A percentile compares a stretch with the other conserved stretches of the same genome.
These are phyloP conservation scores for Eragrostis tef DNA, from an alignment of 202 grass and related monocot genomes.

Conservation along the genomic window DNA sequence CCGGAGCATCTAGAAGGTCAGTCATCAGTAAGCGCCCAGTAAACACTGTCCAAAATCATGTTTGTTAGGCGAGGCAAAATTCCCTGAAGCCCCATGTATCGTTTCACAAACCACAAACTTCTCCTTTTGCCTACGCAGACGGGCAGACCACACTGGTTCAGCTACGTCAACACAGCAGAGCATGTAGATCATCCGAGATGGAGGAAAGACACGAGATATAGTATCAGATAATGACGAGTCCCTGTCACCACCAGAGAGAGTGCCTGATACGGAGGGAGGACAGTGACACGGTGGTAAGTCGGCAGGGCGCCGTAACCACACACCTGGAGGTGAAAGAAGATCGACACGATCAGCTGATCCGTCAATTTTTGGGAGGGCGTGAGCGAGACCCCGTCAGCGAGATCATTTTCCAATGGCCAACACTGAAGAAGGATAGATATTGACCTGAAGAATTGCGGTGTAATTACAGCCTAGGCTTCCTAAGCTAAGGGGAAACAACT, in stretches of 20 bases:
- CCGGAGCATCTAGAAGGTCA: background rate
- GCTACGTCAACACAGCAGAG: background rate
- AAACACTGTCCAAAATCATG: background rate
- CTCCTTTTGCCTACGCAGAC: background rate
- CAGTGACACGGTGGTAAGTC: background rate
- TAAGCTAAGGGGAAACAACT: background rate
- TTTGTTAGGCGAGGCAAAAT: background rate
- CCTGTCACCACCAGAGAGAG: background rate
- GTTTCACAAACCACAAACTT: background rate
- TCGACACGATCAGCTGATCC: background rate
- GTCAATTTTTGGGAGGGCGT: background rate
- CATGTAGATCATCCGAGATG: conserved; percentile 6
- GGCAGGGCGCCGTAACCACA: background rate
- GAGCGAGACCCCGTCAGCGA: background rate
- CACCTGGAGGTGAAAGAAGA: background rate
- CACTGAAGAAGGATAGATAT: background rate
- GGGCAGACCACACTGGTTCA: too few species aligned
- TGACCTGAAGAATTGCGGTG: background rate
- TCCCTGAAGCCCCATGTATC: background rate
- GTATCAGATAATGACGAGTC: background rate
- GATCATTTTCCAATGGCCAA: background rate
- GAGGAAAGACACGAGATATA: background rate
- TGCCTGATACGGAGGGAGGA: conserved; percentile 26
- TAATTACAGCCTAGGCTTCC: background rate
- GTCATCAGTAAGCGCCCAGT: background rate